Evolutionary conservation across 306 rosid species (phyloP), one percentile per base, ranked within the genome.

Genomic region (Parietaria judaica): DNA sequence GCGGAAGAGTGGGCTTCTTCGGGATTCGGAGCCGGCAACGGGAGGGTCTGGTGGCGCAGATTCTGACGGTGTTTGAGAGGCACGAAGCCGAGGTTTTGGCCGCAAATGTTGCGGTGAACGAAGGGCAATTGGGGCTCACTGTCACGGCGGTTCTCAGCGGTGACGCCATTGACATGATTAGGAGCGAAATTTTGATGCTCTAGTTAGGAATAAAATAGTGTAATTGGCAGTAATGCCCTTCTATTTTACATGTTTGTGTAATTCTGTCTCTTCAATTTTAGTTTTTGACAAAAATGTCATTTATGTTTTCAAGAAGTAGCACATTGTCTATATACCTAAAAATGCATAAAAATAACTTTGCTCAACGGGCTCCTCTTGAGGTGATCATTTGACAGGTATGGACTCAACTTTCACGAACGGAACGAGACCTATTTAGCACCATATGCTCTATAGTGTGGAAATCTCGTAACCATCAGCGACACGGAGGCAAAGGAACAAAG

Each of bases 131-230:
- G 44, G 55, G 46, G 45, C 41, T 70, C 15, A 54, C 68, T 34
- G 63, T 70, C 63, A 70, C 74, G 35, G 74, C 74, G 54, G 54
- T 65, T 54, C 56, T 70, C 15, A 57, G 62, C 31, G 74, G 53
- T 49, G 47, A 35, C 31, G 36, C 68, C 16, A 34, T 70, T 35
- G 68, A 70, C 56, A 23, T 15, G 67, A 70, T 70, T 11, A 61
- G 46, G 60, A 61, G 66, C 14, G 74, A 70, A 14, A 70, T 65
- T 47, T 62, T 62, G 56, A 48, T 62, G 23, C 10, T 62, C 7
- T 47, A 62, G 66, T 49, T n/a, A 49, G 13, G 35, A 47, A 35
- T 46, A 17, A 49, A 49, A 11, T 4, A 23, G 31, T 23, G 31
- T 23, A 2, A 23, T 23, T 23, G 31, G 31, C 31, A 2, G 31